Evolutionary conservation across 139 green algal genomes (phyloP).

Genomic region (Parachlorella kessleri): DNA sequence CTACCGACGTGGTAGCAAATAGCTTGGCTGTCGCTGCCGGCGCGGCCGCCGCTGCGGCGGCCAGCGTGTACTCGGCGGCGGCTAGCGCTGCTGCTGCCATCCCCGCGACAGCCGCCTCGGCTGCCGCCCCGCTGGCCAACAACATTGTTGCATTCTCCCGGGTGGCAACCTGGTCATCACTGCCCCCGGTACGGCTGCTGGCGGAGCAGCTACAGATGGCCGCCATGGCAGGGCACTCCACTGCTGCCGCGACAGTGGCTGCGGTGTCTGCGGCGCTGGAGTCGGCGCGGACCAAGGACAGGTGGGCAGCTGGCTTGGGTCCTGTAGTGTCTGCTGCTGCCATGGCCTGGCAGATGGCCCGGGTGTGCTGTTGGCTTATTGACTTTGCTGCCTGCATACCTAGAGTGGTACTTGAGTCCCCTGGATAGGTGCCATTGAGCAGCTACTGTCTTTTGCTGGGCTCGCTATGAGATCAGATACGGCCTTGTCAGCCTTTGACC

Average conservation of each 20-base stretch:
- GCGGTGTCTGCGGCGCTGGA: constrained; percentile 47
- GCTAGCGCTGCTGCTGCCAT: no score
- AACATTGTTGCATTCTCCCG: constrained; percentile 26
- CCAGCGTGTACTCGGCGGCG: constrained; percentile 35
- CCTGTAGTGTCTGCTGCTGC: no score
- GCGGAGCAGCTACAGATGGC: constrained; percentile 53
- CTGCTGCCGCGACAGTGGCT: constrained; percentile 45
- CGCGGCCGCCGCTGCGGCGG: constrained; percentile 48
- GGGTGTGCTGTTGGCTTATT: no score
- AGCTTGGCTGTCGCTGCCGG: constrained; percentile 60
- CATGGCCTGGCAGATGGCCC: no score
- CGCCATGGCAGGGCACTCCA: constrained; percentile 44
- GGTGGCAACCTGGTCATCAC: constrained; percentile 19
- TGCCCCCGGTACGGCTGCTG: constrained; percentile 32
- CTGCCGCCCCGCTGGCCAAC: constrained; percentile 35
- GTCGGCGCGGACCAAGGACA: constrained; percentile 22
- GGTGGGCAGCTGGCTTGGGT: not conserved
- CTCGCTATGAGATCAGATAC: no score
- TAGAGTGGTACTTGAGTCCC: no score
- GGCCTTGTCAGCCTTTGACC: not conserved
- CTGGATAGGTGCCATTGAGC: no score
- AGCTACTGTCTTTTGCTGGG: no score
- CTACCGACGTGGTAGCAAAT: constrained; percentile 56
- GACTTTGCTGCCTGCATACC: no score
- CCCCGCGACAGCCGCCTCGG: constrained; percentile 2